A percentile compares a stretch with the other conserved stretches of the same genome.
These are phyloP conservation scores for Rhytidiadelphus loreus DNA, from an alignment of 225 moss, liverwort and hornwort species.

Conservation along the genomic window DNA sequence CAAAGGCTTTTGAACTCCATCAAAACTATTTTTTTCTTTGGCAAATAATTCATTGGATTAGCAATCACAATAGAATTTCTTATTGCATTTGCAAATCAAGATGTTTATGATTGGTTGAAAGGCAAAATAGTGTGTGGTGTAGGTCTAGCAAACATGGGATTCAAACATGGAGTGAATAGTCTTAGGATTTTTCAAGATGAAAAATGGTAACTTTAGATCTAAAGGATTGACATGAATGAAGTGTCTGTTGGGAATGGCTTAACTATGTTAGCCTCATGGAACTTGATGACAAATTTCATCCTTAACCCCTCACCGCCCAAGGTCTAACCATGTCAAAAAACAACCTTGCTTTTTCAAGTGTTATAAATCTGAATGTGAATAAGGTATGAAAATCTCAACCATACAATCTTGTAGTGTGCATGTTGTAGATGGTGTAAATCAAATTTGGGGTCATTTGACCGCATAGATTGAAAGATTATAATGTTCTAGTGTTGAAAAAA, in stretches of 20 bases:
- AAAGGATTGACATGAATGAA: accelerated
- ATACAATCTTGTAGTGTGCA: no score
- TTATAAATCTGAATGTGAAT: no score
- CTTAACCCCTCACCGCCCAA: no score
- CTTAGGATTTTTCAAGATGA: not conserved
- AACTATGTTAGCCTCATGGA: not conserved
- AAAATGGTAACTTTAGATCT: accelerated
- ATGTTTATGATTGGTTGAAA: not conserved
- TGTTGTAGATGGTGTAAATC: no score
- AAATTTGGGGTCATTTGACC: no score
- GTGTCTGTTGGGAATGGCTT: not conserved
- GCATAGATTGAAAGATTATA: no score
- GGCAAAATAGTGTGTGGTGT: not conserved
- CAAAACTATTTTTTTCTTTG: not conserved
- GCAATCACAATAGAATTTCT: not conserved
- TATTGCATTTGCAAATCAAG: not conserved
- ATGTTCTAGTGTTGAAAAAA: no score
- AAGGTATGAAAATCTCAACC: no score
- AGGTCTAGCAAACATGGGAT: not conserved
- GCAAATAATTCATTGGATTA: not conserved
- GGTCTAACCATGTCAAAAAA: no score
- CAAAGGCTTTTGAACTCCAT: not conserved
- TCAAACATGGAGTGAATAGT: not conserved
- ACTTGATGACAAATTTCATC: not conserved
- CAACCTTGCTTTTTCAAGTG: no score